Conservation (phyloP, 1,139 yeast genomes). For the Kurtzmaniella natalensis region DNA sequence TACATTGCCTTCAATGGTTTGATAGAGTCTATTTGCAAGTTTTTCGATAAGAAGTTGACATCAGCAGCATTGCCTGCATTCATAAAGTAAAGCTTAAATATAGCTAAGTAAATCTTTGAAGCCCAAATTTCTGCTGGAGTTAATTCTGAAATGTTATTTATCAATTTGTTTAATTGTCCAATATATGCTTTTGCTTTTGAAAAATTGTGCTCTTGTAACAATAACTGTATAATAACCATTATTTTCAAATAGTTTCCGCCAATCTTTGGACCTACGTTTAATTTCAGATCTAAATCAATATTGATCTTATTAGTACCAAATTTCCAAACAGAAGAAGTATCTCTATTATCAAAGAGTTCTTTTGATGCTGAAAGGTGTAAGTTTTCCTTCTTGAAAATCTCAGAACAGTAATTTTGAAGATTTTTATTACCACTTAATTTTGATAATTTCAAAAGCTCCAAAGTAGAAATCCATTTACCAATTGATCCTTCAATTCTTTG, state of each 20-base stretch:
- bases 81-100: slow-evolving; percentile 20
- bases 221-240: slow-evolving; percentile 23
- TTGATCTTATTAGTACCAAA: slow-evolving; percentile 28
- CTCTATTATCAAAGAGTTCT: slow-evolving; percentile 43
- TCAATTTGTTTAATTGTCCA: slow-evolving; percentile 23
- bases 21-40: slow-evolving; percentile 25
- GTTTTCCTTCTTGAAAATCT: slow-evolving; percentile 1
- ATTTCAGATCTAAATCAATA: slow-evolving; percentile 10
- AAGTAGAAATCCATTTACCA: slow-evolving; percentile 28
- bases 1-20: slow-evolving; percentile 10
- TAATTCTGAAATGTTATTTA: slow-evolving; percentile 14
- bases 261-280: slow-evolving; percentile 12
- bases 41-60: slow-evolving; percentile 27
- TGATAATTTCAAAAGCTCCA: slow-evolving; percentile 33
- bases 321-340: slow-evolving; percentile 44
- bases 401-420: slow-evolving; percentile 2
- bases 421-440: slow-evolving; percentile 32
- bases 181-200: slow-evolving; percentile 14
- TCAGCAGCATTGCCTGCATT: slow-evolving; percentile 21
- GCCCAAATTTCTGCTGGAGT: slow-evolving; percentile 20
- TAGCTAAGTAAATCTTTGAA: slow-evolving; percentile 20
- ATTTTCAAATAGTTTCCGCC: slow-evolving; percentile 16
- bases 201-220: slow-evolving; percentile 15
- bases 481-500: slow-evolving; percentile 35
- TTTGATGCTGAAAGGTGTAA: slow-evolving; percentile 8